Evolutionary conservation across 1,139 yeast genomes (phyloP), one percentile per base, ranked within the genome.

Genomic region (Cylindricascospora bacillispora): DNA sequence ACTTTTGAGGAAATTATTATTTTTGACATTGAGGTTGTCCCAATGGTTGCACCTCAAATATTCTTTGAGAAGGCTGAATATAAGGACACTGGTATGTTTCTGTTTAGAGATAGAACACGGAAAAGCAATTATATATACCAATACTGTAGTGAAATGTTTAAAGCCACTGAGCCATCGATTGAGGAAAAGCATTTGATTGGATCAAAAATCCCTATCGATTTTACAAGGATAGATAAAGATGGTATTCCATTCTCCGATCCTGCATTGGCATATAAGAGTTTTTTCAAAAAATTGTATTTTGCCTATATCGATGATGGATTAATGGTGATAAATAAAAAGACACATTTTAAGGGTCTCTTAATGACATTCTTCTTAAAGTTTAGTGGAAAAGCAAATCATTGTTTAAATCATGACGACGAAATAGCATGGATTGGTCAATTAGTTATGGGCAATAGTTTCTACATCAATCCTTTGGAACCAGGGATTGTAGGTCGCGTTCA

Each of bases 251-350:
- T n/a, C n/a, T n/a, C 28, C 9, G 13, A 22, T 13, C 9, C n/a
- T n/a, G 44, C 38, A 5, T 30, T 31, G 3, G 35, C 38, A 20
- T 28, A 28, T 41, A 25, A 57, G 23, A 56, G 54, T 6, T 54
- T 52, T 33, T 49, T 47, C 32, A 44, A 40, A 14, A 35, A 49
- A 13, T 59, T 59, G 1, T 35, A 50, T 18, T 48, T 70, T 34
- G 74, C 69, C 46, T 58, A 40, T 33, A 70, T 66, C 57, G 77
- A 70, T 40, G 70, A 74, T 2, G 77, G 76, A 1, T 58, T 70
- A 5, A 70, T 70, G 6, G 61, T 56, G 1, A 48, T 64, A 12
- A 57, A 69, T 39, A 64, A 63, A 34, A 44, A 44, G 10, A 49
- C 49, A 13, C 75, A 70, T 44, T 63, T 63, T 32, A 35, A 53